Evolutionary conservation across 257 asterid genomes (phyloP).

Genomic region (Nicotiana otophora): DNA sequence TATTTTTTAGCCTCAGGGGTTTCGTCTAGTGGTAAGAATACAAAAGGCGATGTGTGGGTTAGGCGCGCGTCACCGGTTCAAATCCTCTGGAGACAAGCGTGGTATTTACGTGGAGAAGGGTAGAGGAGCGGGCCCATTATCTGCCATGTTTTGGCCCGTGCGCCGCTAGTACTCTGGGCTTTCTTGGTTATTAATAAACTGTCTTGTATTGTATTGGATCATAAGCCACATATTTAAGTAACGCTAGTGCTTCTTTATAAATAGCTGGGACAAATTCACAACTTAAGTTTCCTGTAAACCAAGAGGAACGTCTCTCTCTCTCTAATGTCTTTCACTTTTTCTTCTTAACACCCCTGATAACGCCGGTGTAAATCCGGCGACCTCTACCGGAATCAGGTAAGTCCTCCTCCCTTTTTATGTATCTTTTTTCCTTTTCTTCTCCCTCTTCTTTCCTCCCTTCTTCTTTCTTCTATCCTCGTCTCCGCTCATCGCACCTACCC

Average conservation of each 20-base stretch:
- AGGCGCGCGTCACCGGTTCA: neutral
- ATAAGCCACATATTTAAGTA: neutral
- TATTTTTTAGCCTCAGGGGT: neutral
- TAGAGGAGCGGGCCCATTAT: neutral
- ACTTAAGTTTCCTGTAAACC: no score
- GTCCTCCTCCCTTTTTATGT: no score
- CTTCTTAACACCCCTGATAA: no score
- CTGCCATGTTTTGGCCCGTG: neutral
- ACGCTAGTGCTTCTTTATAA: neutral
- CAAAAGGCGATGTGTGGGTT: neutral
- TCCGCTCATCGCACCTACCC: no score
- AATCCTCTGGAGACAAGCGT: constrained; percentile 1
- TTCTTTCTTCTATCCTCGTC: no score
- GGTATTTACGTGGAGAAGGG: neutral
- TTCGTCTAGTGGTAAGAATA: neutral
- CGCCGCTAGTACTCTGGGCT: neutral
- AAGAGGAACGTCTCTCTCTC: no score
- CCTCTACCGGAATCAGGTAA: no score
- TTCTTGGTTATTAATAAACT: neutral
- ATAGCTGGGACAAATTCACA: no score
- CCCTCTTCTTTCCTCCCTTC: no score
- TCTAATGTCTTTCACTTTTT: no score
- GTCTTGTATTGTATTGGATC: neutral
- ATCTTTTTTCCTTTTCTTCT: no score
- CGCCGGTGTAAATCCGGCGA: no score